These are phyloP conservation scores for Lasiodiplodia citricola DNA, from an alignment of 2,329 filamentous ascomycete genomes.

Conservation along the genomic window DNA sequence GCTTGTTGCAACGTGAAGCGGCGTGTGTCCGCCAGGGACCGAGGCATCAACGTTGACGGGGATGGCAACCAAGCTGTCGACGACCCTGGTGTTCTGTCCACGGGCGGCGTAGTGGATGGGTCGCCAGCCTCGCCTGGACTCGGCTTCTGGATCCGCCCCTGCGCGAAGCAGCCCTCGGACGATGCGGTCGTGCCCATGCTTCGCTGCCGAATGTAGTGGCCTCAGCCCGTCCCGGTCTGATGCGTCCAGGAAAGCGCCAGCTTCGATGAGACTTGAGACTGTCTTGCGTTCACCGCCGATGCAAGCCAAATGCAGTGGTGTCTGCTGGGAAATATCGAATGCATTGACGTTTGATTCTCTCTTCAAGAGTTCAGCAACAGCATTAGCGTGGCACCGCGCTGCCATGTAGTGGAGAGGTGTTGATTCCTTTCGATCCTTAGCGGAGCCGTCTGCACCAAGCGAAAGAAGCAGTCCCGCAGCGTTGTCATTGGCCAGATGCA, in stretches of 20 bases:
- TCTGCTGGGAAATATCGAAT: neutral
- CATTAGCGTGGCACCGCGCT: neutral
- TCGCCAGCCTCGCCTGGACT: neutral
- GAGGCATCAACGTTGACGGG: too few species aligned
- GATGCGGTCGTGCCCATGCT: neutral
- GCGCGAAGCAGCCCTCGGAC: neutral
- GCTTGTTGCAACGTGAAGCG: neutral
- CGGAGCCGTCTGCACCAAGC: too few species aligned
- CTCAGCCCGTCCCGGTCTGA: neutral
- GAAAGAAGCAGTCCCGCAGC: too few species aligned
- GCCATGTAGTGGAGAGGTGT: conserved; percentile 5
- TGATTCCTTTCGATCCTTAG: too few species aligned
- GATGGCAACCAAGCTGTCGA: too few species aligned
- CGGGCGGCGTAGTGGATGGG: conserved; percentile 2
- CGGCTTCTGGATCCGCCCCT: neutral
- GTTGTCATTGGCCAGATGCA: too few species aligned
- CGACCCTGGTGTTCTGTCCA: too few species aligned
- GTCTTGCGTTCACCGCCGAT: neutral
- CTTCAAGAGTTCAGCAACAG: neutral
- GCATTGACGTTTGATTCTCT: neutral
- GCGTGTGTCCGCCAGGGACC: too few species aligned
- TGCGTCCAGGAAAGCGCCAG: neutral
- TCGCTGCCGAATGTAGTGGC: neutral
- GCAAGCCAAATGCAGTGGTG: conserved; percentile 8
- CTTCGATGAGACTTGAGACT: neutral